Evolutionary conservation across 2,329 filamentous ascomycete genomes (phyloP).

Genomic region (Rhynchosporium secalis): DNA sequence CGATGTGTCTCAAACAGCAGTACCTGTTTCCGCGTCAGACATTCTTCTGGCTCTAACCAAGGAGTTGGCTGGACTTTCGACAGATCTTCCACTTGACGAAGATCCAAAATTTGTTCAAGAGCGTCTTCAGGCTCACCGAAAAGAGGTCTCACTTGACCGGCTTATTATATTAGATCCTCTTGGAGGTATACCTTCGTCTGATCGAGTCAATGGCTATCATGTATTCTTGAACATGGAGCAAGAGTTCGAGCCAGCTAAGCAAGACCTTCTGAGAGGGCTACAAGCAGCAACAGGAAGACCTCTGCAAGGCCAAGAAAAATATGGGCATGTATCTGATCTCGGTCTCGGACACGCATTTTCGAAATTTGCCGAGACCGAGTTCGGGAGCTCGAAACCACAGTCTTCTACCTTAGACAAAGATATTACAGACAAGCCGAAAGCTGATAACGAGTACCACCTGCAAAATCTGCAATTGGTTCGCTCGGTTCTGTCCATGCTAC

Average conservation of each 20-base stretch:
- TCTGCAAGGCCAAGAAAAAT: background rate
- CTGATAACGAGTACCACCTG: constrained; percentile 50
- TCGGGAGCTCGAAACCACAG: constrained; percentile 15
- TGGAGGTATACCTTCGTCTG: constrained; percentile 75
- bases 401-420: background rate
- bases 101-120: constrained; percentile 44
- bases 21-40: constrained; percentile 57
- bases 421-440: constrained; percentile 4
- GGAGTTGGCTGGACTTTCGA: constrained; percentile 69
- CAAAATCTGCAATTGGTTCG: constrained; percentile 75
- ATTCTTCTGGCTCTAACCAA: constrained; percentile 74
- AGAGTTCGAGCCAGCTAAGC: constrained; percentile 71
- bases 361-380: constrained; percentile 42
- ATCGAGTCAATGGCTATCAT: constrained; percentile 63
- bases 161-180: constrained; percentile 86
- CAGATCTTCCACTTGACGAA: constrained; percentile 41
- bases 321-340: constrained; percentile 26
- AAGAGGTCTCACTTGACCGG: constrained; percentile 70
- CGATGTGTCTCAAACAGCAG: constrained; percentile 47
- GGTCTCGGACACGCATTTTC: constrained; percentile 47
- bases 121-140: constrained; percentile 45
- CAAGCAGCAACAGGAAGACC: background rate
- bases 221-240: constrained; percentile 94
- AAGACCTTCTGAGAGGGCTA: constrained; percentile 51
- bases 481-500: constrained; percentile 71